phyloP scores from a whole-genome alignment of 768 basidiomycete genomes.

The Lactarius indigo region DNA sequence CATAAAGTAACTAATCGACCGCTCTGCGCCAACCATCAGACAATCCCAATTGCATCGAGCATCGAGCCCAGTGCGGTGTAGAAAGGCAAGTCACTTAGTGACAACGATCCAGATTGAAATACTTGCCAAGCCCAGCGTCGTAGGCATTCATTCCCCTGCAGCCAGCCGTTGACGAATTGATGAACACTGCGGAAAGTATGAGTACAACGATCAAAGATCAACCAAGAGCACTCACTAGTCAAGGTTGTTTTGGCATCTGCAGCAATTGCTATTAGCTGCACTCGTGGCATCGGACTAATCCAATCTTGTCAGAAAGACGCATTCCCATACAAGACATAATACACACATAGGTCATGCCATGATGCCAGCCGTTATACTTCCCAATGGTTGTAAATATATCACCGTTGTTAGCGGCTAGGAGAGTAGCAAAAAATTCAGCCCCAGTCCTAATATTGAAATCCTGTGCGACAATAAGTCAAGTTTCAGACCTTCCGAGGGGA shows the following conservation, averaged over 20 bases:
- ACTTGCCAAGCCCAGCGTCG: conserved; percentile 51
- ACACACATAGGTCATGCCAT: conserved; percentile 55
- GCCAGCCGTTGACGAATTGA: conserved; percentile 73
- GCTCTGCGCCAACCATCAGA: background rate
- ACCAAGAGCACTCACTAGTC: conserved; percentile 61
- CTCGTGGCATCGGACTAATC: conserved; percentile 52
- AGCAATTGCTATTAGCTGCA: conserved; percentile 52
- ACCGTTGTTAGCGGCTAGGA: conserved; percentile 46
- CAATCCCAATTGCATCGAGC: background rate
- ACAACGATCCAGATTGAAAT: conserved; percentile 57
- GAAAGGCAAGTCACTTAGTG: background rate
- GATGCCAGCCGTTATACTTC: conserved; percentile 71
- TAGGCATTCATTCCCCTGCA: conserved; percentile 56
- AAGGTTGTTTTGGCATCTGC: conserved; percentile 76
- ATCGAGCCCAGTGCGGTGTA: background rate
- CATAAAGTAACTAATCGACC: background rate
- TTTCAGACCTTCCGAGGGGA: background rate
- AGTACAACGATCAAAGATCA: background rate
- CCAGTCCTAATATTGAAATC: conserved; percentile 72
- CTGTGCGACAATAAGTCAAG: conserved; percentile 32
- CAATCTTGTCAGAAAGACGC: background rate
- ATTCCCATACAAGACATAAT: background rate
- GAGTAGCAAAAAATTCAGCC: conserved; percentile 54
- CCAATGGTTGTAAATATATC: conserved; percentile 60
- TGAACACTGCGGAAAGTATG: conserved; percentile 44